A percentile compares a stretch with the other conserved stretches of the same genome.
phyloP scores from a whole-genome alignment of 2,329 filamentous ascomycete genomes.

The Domatiomyces catenatus region DNA sequence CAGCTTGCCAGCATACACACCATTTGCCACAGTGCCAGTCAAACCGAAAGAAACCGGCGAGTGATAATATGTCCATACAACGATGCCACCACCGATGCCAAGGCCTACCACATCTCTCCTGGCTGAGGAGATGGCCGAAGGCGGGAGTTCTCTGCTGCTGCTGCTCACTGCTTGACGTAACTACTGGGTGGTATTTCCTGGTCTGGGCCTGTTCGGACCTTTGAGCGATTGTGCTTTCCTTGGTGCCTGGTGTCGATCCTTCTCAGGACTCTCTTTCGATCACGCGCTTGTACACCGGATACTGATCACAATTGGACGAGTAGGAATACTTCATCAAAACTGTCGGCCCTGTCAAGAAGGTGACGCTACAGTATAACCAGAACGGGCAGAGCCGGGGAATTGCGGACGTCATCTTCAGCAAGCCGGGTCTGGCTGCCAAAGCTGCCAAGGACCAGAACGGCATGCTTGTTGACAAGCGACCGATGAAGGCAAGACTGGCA shows the following conservation, averaged over 20 bases:
- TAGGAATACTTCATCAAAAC: slow-evolving; percentile 94
- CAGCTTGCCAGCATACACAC: neutral
- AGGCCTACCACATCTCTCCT: neutral
- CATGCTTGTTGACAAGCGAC: slow-evolving; percentile 72
- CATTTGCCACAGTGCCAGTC: neutral
- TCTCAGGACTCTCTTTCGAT: neutral
- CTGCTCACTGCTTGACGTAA: slow-evolving; percentile 7
- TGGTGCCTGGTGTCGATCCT: neutral
- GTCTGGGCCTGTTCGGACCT: neutral
- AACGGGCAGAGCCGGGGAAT: slow-evolving; percentile 83
- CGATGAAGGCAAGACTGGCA: slow-evolving; percentile 58
- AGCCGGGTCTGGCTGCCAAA: slow-evolving; percentile 65
- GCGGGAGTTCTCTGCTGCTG: neutral
- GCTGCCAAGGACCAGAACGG: slow-evolving; percentile 75
- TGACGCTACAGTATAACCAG: slow-evolving; percentile 83
- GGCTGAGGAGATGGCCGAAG: neutral
- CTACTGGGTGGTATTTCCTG: slow-evolving; percentile 11
- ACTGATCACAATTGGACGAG: slow-evolving; percentile 36
- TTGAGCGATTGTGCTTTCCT: neutral
- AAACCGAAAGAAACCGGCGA: neutral
- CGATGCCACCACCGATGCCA: neutral
- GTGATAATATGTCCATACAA: neutral
- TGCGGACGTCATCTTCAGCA: slow-evolving; percentile 74
- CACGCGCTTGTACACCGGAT: slow-evolving; percentile 17
- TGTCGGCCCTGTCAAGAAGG: slow-evolving; percentile 78